Percentiles rank a stretch among this genome's conserved stretches.
Evolutionary conservation across 352 stramenopile species (phyloP).

Genomic region (Pilasporangium apinafurcum): DNA sequence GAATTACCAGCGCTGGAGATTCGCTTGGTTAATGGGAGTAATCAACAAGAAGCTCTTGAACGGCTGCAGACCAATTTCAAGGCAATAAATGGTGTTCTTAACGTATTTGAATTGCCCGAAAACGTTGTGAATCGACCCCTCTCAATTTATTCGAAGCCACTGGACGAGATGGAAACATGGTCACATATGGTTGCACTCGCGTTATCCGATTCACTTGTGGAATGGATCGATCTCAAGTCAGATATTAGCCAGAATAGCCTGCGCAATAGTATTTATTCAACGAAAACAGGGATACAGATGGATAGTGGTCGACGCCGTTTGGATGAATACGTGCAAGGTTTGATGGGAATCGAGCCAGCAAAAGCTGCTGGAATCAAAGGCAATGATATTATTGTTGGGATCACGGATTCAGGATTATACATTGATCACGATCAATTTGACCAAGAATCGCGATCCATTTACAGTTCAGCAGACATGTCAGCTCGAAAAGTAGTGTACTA

Average conservation of each 20-base stretch:
- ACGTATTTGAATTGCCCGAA: conserved; percentile 42
- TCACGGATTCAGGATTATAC: conserved; percentile 79
- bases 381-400: conserved; percentile 68
- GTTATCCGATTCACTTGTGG: conserved; percentile 39
- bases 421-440: conserved; percentile 82
- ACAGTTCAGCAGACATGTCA: conserved; percentile 19
- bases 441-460: conserved; percentile 50
- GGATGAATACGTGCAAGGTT: conserved; percentile 47
- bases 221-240: conserved; percentile 51
- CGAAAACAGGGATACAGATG: conserved; percentile 2
- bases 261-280: conserved; percentile 9
- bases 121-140: conserved; percentile 12
- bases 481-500: conserved; percentile 78
- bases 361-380: conserved; percentile 56
- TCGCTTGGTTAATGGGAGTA: conserved; percentile 30
- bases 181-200: conserved; percentile 42
- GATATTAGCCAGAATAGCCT: conserved; percentile 26
- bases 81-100: conserved; percentile 41
- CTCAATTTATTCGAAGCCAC: conserved; percentile 43
- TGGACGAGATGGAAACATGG: conserved; percentile 54
- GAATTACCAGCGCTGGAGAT: conserved; percentile 54
- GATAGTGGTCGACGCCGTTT: conserved; percentile 26
- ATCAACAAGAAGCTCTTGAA: conserved; percentile 16
- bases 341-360: conserved; percentile 61
- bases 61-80: conserved; percentile 32